Evolutionary conservation across 495 filamentous ascomycete species (phyloP).

Genomic region (Sphaerosporella brunnea): DNA sequence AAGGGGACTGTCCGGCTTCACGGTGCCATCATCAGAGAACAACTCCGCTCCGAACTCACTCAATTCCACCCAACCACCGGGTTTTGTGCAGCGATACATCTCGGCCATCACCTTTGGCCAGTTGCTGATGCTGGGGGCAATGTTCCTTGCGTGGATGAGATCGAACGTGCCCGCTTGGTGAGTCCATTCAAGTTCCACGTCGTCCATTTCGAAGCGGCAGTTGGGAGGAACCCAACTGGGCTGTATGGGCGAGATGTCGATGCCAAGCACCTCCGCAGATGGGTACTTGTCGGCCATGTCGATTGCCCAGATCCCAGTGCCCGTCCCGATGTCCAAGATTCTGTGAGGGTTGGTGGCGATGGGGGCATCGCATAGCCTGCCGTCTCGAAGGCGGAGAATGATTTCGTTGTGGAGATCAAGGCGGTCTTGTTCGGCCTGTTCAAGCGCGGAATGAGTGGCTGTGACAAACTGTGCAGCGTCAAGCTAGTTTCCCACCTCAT

Average conservation of each 20-base stretch:
- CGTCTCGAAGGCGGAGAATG: conserved; percentile 4
- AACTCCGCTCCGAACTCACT: conserved; percentile 10
- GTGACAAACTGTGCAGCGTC: too few relatives aligned
- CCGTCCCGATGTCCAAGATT: conserved; percentile 16
- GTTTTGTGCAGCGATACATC: conserved; percentile 16
- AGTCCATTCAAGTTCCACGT: conserved; percentile 29
- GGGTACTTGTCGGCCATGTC: conserved; percentile 21
- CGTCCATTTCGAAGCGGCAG: conserved; percentile 38
- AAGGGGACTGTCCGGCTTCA: neutral
- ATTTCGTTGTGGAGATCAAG: conserved; percentile 17
- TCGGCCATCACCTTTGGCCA: conserved; percentile 32
- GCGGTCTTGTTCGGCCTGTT: conserved; percentile 17
- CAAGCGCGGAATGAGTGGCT: too few relatives aligned
- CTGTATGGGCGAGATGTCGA: conserved; percentile 18
- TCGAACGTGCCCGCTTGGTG: conserved; percentile 36
- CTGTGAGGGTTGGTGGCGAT: conserved; percentile 1
- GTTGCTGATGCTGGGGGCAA: conserved; percentile 39
- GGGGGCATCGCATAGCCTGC: conserved; percentile 19
- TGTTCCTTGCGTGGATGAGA: conserved; percentile 43
- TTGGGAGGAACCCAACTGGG: conserved; percentile 10
- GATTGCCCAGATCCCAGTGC: conserved; percentile 26
- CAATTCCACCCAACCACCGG: conserved; percentile 18
- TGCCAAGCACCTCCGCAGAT: conserved; percentile 12
- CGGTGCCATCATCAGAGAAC: neutral
- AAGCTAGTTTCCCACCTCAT: too few relatives aligned